A percentile compares a stretch with the other conserved stretches of the same genome.
These are phyloP conservation scores for Penicillium sp. DNA, from an alignment of 2,329 filamentous ascomycete genomes.

Conservation along the genomic window DNA sequence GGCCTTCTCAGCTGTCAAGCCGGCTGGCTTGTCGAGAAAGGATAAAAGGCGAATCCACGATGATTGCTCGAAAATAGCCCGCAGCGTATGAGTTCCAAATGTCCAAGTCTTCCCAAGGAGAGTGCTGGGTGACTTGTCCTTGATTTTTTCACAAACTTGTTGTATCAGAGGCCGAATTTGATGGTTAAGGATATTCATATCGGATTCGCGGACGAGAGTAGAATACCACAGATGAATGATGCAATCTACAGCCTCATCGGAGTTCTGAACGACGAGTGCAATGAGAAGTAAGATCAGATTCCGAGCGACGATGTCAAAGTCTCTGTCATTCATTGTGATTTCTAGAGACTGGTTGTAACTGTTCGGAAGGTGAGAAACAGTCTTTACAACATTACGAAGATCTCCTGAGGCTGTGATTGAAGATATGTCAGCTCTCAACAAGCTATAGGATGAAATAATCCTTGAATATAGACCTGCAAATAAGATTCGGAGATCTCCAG, in stretches of 20 bases:
- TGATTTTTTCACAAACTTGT: not conserved
- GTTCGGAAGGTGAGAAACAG: not conserved
- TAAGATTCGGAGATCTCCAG: no score
- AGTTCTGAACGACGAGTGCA: not conserved
- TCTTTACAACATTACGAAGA: not conserved
- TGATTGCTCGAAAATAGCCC: not conserved
- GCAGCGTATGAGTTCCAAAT: not conserved
- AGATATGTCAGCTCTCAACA: not conserved
- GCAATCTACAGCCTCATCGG: constrained; percentile 30
- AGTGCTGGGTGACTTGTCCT: not conserved
- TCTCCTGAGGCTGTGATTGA: not conserved
- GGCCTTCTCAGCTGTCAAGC: not conserved
- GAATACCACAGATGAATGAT: constrained; percentile 56
- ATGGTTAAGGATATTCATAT: constrained; percentile 29
- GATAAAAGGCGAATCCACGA: not conserved
- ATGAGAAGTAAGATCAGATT: not conserved
- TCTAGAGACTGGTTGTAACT: not conserved
- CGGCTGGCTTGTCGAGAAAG: not conserved
- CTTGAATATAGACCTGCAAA: no score
- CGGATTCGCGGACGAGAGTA: constrained; percentile 33
- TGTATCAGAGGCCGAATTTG: not conserved
- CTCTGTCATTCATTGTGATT: not conserved
- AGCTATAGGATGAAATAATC: no score
- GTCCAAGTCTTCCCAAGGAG: not conserved
- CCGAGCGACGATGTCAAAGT: not conserved